Evolutionary conservation across 331 rosid species (phyloP).

Genomic region (Stylosanthes scabra): DNA sequence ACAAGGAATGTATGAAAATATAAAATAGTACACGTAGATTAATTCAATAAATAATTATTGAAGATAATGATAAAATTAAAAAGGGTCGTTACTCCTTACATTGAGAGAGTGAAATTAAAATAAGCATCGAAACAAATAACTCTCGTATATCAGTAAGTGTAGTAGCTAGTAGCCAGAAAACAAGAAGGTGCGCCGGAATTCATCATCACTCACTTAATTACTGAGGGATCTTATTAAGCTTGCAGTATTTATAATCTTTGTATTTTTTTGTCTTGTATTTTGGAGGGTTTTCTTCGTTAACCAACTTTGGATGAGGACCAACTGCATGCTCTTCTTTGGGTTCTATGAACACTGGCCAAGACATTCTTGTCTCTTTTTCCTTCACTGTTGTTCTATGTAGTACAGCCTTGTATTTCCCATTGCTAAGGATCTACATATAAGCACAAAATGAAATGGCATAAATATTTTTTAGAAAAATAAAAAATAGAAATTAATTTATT

Average conservation of each 20-base stretch:
- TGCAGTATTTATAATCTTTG: slow-evolving; percentile 50
- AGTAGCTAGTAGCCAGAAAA: too few species aligned
- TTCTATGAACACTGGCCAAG: slow-evolving; percentile 77
- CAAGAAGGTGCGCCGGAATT: too few species aligned
- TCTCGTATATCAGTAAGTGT: too few species aligned
- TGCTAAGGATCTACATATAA: slow-evolving; percentile 59
- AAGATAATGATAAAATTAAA: too few species aligned
- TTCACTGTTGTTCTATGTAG: slow-evolving; percentile 68
- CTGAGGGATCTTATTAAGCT: slow-evolving; percentile 52
- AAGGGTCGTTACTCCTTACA: too few species aligned
- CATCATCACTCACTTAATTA: neutral
- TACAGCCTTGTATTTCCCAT: slow-evolving; percentile 67
- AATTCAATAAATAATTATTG: too few species aligned
- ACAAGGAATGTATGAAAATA: too few species aligned
- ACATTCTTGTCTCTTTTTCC: slow-evolving; percentile 61
- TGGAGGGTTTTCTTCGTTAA: slow-evolving; percentile 46
- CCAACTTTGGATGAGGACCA: slow-evolving; percentile 52
- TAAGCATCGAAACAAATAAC: too few species aligned
- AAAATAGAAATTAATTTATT: too few species aligned
- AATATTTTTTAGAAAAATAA: too few species aligned
- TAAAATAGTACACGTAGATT: too few species aligned
- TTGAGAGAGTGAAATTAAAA: too few species aligned
- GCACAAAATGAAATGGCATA: neutral
- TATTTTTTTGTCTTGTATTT: slow-evolving; percentile 50
- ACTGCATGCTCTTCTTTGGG: slow-evolving; percentile 50